Conservation (phyloP, 805 yeast species). For the Metschnikowia arizonensis region DNA sequence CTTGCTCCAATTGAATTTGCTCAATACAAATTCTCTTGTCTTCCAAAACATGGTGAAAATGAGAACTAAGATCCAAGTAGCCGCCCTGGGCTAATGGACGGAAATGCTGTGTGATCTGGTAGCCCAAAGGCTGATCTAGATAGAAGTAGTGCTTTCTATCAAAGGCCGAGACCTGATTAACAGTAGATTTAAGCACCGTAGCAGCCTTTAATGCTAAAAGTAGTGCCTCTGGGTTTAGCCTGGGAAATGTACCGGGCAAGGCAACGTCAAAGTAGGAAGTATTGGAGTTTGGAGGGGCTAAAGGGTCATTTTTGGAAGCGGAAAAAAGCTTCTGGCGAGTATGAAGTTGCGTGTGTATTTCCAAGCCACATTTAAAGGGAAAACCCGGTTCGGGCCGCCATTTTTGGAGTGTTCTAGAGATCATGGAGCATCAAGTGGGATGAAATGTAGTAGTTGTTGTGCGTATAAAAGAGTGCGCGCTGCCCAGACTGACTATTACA, state of each 20-base stretch:
- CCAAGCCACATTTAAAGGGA: conserved; percentile 76
- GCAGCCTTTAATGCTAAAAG: conserved; percentile 70
- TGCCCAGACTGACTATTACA: no score
- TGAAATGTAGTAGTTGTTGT: neutral
- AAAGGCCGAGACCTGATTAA: conserved; percentile 59
- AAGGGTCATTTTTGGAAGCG: conserved; percentile 30
- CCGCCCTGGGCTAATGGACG: conserved; percentile 78
- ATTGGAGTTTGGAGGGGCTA: conserved; percentile 55
- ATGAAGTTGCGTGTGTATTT: conserved; percentile 85
- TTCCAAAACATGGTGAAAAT: conserved; percentile 51
- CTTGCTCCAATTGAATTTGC: conserved; percentile 92
- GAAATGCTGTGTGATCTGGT: conserved; percentile 89
- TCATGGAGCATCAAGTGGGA: conserved; percentile 11
- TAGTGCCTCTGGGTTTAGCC: conserved; percentile 69
- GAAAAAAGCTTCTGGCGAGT: conserved; percentile 78
- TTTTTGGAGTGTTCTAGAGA: conserved; percentile 11
- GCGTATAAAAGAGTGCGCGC: neutral
- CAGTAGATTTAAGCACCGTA: conserved; percentile 56
- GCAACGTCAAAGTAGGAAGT: conserved; percentile 80
- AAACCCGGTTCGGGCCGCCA: conserved; percentile 20
- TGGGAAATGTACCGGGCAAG: conserved; percentile 91
- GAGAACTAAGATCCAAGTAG: conserved; percentile 39
- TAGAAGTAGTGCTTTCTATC: conserved; percentile 96
- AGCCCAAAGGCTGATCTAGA: conserved; percentile 94
- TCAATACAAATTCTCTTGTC: conserved; percentile 52